Base-by-base conservation (phyloP, 306 rosid species). In the Corylus heterophylla region DNA sequence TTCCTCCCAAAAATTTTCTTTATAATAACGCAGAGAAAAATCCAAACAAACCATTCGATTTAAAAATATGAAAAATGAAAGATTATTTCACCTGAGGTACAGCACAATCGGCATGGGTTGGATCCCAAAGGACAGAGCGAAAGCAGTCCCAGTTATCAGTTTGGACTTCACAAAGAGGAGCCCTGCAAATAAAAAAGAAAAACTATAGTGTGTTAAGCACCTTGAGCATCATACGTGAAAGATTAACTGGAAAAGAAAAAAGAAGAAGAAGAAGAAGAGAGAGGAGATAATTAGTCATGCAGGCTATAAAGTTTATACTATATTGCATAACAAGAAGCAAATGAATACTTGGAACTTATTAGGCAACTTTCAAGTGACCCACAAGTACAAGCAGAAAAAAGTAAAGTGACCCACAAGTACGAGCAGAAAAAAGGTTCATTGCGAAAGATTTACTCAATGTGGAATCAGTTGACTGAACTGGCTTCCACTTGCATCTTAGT, bases 91-190 rank as follows among this genome's bases (percentile, higher is more conserved):
- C 91, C 91, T 88, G 91, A 67, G 87, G 86, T 54, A 83, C 89
- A 50, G 84, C 81, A 78, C 91, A 88, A 80, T 88, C 89, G 62
- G 91, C 91, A 68, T 73, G 83, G 74, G 71, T 56, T 72, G 89
- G 84, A 79, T 88, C 89, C 91, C 89, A 85, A 25, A 78, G 85
- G 49, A 83, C 59, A 68, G 82, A 85, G 82, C 87, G 86, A 77
- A 80, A 88, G 89, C 91, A 85, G 62, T 88, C 91, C 91, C 91
- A 88, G 3, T 83, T 70, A 75, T 88, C 85, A 25, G 87, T 85
- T 78, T 88, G 91, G 69, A 81, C 85, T 80, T 88, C 91, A 62
- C 73, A 85, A 80, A 80, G 80, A 74, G 91, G 91, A 83, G 87
- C 91, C 82, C 91, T 88, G 77, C 18, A 42, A 67, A 7, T 48